Percentiles rank a stretch among this genome's conserved stretches.
These are phyloP conservation scores for Heterobasidion irregulare DNA, from an alignment of 1,284 basidiomycete genomes.

Conservation along the genomic window DNA sequence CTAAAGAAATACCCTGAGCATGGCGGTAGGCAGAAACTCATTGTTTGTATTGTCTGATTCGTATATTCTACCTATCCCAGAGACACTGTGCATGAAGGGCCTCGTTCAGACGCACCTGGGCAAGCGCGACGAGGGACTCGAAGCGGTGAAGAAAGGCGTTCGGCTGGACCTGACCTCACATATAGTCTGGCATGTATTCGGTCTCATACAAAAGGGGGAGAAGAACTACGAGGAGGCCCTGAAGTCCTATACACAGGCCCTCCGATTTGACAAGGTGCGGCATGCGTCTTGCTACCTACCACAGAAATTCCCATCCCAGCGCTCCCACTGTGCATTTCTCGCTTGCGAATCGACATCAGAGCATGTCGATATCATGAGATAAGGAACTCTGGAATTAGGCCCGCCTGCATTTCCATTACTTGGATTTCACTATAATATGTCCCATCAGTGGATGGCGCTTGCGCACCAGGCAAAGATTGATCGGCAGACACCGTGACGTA, in stretches of 20 bases:
- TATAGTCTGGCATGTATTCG: slow-evolving; percentile 98
- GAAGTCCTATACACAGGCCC: slow-evolving; percentile 77
- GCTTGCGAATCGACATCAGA: too few relatives aligned
- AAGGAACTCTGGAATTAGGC: too few relatives aligned
- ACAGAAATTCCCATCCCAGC: neutral
- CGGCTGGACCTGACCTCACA: slow-evolving; percentile 87
- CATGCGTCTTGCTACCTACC: neutral
- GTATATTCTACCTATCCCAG: slow-evolving; percentile 31
- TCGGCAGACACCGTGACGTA: too few relatives aligned
- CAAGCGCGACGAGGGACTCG: slow-evolving; percentile 76
- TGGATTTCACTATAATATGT: neutral
- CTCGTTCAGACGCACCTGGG: slow-evolving; percentile 82
- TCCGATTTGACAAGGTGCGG: slow-evolving; percentile 82
- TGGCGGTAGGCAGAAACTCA: slow-evolving; percentile 56
- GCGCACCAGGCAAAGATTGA: neutral
- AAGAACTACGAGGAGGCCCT: slow-evolving; percentile 88
- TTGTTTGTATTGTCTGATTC: slow-evolving; percentile 15
- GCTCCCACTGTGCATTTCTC: too few relatives aligned
- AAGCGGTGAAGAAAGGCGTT: slow-evolving; percentile 84
- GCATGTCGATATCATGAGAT: too few relatives aligned
- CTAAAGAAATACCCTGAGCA: slow-evolving; percentile 95
- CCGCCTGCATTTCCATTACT: too few relatives aligned
- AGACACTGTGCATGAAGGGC: slow-evolving; percentile 93
- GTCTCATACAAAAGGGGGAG: slow-evolving; percentile 86
- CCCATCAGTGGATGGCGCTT: neutral